These are phyloP conservation scores for Tetrapisispora fleetii DNA, from an alignment of 805 yeast genomes.

Conservation along the genomic window DNA sequence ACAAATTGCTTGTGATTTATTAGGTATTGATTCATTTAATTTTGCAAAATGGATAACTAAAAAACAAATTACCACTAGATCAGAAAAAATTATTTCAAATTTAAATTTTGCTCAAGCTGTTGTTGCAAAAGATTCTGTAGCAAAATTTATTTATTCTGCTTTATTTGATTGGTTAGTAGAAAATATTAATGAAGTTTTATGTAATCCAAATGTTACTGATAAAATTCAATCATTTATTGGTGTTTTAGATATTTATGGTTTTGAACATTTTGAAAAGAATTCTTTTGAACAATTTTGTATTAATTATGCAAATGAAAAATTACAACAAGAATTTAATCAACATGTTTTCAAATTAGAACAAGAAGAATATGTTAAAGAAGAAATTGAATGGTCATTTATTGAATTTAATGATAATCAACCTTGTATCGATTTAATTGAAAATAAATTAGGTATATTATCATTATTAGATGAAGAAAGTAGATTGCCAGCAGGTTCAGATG, in stretches of 20 bases:
- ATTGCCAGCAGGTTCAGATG: slow-evolving; percentile 87
- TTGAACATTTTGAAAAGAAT: slow-evolving; percentile 89
- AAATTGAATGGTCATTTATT: slow-evolving; percentile 93
- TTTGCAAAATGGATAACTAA: slow-evolving; percentile 90
- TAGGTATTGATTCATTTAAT: slow-evolving; percentile 62
- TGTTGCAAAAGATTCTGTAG: slow-evolving; percentile 94
- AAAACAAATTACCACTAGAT: slow-evolving; percentile 84
- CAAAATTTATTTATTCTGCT: slow-evolving; percentile 86
- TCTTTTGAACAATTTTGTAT: slow-evolving; percentile 97
- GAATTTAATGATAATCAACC: slow-evolving; percentile 96
- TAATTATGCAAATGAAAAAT: slow-evolving; percentile 91
- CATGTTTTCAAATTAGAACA: slow-evolving; percentile 96
- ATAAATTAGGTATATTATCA: slow-evolving; percentile 76
- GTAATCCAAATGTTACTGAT: slow-evolving; percentile 57
- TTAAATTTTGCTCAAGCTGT: slow-evolving; percentile 73
- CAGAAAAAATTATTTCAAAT: slow-evolving; percentile 82
- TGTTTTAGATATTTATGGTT: slow-evolving; percentile 94
- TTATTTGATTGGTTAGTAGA: slow-evolving; percentile 92
- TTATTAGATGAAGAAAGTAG: slow-evolving; percentile 92
- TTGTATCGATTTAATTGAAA: slow-evolving; percentile 86
- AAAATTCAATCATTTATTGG: slow-evolving; percentile 74
- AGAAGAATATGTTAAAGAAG: slow-evolving; percentile 85
- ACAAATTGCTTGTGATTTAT: slow-evolving; percentile 69
- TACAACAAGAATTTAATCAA: slow-evolving; percentile 95
- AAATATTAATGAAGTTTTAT: slow-evolving; percentile 70